Percentiles rank a stretch among this genome's conserved stretches.
These are phyloP conservation scores for Cinchona pubescens DNA, from an alignment of 257 asterid species.

Conservation along the genomic window DNA sequence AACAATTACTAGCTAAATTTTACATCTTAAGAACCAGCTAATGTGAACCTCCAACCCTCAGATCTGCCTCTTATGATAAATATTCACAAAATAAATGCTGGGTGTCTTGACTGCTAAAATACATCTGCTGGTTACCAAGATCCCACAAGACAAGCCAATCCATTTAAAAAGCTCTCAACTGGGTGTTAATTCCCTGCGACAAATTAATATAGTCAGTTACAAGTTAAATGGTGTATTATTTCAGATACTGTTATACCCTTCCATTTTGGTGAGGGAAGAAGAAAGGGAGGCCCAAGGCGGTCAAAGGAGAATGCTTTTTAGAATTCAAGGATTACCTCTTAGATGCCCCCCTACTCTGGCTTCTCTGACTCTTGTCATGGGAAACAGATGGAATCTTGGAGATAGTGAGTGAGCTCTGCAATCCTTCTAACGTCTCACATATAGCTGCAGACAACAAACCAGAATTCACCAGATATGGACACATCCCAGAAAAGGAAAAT, in stretches of 20 bases:
- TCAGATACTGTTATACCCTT: background rate
- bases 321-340: constrained; percentile 38
- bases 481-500: background rate
- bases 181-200: constrained; percentile 29
- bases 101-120: background rate
- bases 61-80: constrained; percentile 32
- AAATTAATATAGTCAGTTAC: constrained; percentile 2
- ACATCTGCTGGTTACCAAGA: constrained; percentile 11
- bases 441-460: constrained; percentile 50
- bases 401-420: constrained; percentile 71
- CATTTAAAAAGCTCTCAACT: constrained; percentile 24
- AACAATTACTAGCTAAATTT: constrained; percentile 56
- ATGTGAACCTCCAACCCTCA: constrained; percentile 33
- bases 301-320: background rate
- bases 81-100: constrained; percentile 17
- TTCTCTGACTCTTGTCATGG: constrained; percentile 62
- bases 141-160: constrained; percentile 22
- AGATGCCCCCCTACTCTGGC: constrained; percentile 44
- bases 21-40: constrained; percentile 42
- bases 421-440: constrained; percentile 96
- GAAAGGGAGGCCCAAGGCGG: background rate
- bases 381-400: constrained; percentile 67
- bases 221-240: background rate
- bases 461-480: background rate
- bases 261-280: background rate